Evolutionary conservation across 495 filamentous ascomycete species (phyloP), one percentile per base, ranked within the genome.

Genomic region (Xylaria acuta): DNA sequence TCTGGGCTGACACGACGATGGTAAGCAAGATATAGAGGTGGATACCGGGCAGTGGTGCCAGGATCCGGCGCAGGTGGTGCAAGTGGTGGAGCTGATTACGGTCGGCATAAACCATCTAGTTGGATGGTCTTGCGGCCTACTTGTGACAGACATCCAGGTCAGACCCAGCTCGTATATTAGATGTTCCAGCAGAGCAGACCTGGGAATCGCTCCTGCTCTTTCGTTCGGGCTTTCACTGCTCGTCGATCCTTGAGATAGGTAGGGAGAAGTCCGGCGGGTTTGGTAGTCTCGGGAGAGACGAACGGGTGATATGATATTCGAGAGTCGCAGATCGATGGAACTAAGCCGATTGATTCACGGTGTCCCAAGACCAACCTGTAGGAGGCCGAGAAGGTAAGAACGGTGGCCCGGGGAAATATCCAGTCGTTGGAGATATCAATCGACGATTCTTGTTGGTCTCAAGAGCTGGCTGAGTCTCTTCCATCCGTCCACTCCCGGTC

Each of bases 1-100:
- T 75, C 74, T 66, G 75, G 74, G 74, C 77, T 79, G 77, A 78
- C 67, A 76, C 77, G 67, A 75, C 72, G 66, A 74, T 71, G 74
- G 63, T 72, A 72, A 73, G 73, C 72, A 75, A 74, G 75, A 70
- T 75, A 73, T 62, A 70, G 65, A 70, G 62, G 67, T 72, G 65
- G 53, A 54, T 9, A 56, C 32, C 22, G 66, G 16, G 30, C 66
- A 65, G 65, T 27, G 47, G 72, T 69, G 62, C 62, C 53, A 68
- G 68, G 58, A 66, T 73, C 73, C 66, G 63, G 59, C 36, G 59
- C 8, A 36, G 18, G 54, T 27, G 22, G 64, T 64, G 70, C 53
- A 43, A 58, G 71, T 64, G 73, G 74, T 72, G 75, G 67, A 71
- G 62, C 38, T 27, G 60, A 64, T 56, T 34, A 16, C 45, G 32